These are phyloP conservation scores for thale cress (Arabidopsis thaliana) DNA, from an alignment of 345 rosid genomes.

Conservation along the genomic window DNA sequence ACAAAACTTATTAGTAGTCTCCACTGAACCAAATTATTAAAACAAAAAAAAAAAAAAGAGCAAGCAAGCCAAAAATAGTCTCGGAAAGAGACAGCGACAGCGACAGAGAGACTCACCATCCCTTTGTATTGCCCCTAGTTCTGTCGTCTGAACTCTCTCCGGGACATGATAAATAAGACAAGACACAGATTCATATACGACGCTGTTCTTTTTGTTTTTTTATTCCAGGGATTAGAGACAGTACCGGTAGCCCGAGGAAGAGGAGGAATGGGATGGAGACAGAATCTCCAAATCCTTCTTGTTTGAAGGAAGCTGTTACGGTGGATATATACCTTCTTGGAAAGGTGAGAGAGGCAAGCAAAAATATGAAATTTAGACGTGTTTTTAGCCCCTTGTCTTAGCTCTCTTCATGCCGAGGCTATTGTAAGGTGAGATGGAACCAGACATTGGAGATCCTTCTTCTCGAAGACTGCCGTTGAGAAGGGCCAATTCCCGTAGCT, in stretches of 20 bases:
- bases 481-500: conserved; percentile 91
- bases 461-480: conserved; percentile 95
- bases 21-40: neutral
- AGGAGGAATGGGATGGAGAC: conserved; percentile 37
- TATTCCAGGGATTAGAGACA: conserved; percentile 44
- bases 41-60: conserved; percentile 4
- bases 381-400: conserved; percentile 82
- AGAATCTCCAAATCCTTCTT: conserved; percentile 42
- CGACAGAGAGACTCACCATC: conserved; percentile 27
- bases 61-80: conserved; percentile 37
- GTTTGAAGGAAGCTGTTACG: conserved; percentile 42
- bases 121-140: conserved; percentile 23
- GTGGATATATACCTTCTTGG: conserved; percentile 44
- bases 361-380: neutral
- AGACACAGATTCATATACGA: conserved; percentile 39
- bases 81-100: conserved; percentile 38
- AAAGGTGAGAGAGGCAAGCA: conserved; percentile 40
- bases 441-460: conserved; percentile 97
- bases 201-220: conserved; percentile 24
- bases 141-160: conserved; percentile 37
- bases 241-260: conserved; percentile 40
- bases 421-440: conserved; percentile 90
- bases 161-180: conserved; percentile 32
- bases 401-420: conserved; percentile 99
- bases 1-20: conserved; percentile 41